phyloP scores from a whole-genome alignment of 2,329 filamentous ascomycete genomes.

The Diaporthe citriasiana region DNA sequence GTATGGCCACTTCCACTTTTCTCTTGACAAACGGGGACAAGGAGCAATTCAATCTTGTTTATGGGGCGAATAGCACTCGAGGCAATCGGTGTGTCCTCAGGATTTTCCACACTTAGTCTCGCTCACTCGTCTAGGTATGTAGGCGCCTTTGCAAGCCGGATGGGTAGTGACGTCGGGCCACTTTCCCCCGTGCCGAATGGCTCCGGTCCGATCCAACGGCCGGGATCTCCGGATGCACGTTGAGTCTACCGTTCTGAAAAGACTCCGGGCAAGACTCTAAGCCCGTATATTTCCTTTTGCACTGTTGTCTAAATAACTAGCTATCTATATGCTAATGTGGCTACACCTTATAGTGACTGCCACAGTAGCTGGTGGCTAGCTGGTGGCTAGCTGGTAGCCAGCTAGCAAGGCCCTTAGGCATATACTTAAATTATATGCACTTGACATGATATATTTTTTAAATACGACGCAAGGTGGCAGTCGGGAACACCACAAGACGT shows the following conservation, averaged over 20 bases:
- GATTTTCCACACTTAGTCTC: background rate
- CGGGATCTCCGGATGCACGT: background rate
- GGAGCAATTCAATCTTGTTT: background rate
- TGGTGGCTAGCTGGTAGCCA: too few species aligned
- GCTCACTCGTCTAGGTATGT: background rate
- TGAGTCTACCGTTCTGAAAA: background rate
- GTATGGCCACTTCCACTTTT: slow-evolving; percentile 31
- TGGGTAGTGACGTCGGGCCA: background rate
- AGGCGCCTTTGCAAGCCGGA: background rate
- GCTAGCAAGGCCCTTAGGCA: too few species aligned
- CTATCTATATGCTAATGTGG: too few species aligned
- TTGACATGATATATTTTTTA: background rate
- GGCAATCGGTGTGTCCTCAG: background rate
- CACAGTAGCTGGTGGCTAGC: too few species aligned
- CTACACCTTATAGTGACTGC: too few species aligned
- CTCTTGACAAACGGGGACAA: slow-evolving; percentile 7
- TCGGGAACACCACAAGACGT: background rate
- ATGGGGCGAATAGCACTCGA: background rate
- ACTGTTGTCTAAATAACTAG: too few species aligned
- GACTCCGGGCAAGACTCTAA: background rate
- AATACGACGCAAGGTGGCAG: background rate
- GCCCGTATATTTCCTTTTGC: background rate
- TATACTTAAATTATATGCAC: too few species aligned
- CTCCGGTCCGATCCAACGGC: background rate
- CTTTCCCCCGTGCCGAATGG: background rate